These are phyloP conservation scores for Phytophthora niederhauseri DNA, from an alignment of 352 stramenopile genomes.

Conservation along the genomic window DNA sequence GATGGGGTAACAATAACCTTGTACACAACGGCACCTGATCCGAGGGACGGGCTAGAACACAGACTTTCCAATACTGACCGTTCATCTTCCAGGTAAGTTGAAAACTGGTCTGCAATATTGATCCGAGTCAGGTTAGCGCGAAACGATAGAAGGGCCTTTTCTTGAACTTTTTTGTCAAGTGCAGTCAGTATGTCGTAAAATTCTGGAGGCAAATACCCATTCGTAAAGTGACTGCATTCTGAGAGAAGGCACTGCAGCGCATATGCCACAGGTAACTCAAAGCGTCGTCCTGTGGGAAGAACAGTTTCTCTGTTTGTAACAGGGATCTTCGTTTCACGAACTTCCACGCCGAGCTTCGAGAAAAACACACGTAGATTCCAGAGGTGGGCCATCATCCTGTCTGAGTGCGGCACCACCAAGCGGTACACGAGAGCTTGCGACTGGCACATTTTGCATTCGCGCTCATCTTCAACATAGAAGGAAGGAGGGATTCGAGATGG, in stretches of 20 bases:
- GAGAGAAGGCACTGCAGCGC: conserved; percentile 59
- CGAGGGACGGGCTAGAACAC: conserved; percentile 27
- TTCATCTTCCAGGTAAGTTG: conserved; percentile 42
- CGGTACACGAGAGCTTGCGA: conserved; percentile 47
- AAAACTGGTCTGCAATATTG: conserved; percentile 45
- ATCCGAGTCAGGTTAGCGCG: conserved; percentile 18
- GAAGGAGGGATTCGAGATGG: conserved; percentile 46
- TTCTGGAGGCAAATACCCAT: conserved; percentile 38
- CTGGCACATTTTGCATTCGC: conserved; percentile 43
- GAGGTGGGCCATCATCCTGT: conserved; percentile 19
- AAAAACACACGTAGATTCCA: conserved; percentile 60
- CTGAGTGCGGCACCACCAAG: conserved; percentile 29
- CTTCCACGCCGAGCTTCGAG: conserved; percentile 50
- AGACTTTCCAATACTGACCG: conserved; percentile 32
- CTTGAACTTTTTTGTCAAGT: conserved; percentile 46
- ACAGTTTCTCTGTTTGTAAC: conserved; percentile 11
- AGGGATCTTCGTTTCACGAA: conserved; percentile 50
- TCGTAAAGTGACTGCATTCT: conserved; percentile 51
- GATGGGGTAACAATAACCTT: conserved; percentile 76
- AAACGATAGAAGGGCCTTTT: conserved; percentile 54
- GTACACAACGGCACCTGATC: conserved; percentile 40
- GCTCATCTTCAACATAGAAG: conserved; percentile 38
- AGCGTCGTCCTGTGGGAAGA: conserved; percentile 7
- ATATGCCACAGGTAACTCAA: conserved; percentile 47
- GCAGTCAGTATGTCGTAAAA: conserved; percentile 46